Percentiles rank a stretch among this genome's conserved stretches.
These are phyloP conservation scores for Pterocarpus macrocarpus DNA, from an alignment of 306 rosid species.

Conservation along the genomic window DNA sequence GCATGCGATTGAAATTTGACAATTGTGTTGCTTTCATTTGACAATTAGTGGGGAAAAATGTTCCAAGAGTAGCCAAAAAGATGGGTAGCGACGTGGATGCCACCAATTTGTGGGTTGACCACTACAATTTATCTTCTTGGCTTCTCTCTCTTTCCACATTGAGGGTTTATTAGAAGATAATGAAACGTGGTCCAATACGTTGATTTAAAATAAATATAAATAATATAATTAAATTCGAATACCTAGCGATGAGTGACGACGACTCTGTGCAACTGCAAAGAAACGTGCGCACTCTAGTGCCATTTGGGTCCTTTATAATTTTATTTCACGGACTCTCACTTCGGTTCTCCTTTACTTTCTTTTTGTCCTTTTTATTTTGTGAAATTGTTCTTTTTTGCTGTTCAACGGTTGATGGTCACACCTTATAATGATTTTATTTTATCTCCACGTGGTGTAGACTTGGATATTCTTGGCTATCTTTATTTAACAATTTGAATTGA, in stretches of 20 bases:
- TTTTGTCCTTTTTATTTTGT: too few relatives aligned
- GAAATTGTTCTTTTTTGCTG: not conserved
- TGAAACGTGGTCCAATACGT: constrained; percentile 35
- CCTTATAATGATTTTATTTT: not conserved
- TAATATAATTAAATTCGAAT: too few relatives aligned
- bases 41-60: constrained; percentile 40
- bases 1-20: constrained; percentile 6
- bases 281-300: constrained; percentile 8
- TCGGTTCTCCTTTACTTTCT: too few relatives aligned
- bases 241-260: too few relatives aligned
- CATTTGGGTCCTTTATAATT: not conserved
- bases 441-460: constrained; percentile 9
- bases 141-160: constrained; percentile 12
- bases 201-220: not conserved
- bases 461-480: too few relatives aligned
- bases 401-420: too few relatives aligned
- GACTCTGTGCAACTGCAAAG: too few relatives aligned
- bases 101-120: constrained; percentile 54
- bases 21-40: constrained; percentile 21
- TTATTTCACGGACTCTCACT: too few relatives aligned
- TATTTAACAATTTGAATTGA: too few relatives aligned
- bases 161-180: constrained; percentile 14
- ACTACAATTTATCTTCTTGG: constrained; percentile 41
- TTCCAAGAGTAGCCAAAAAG: not conserved
- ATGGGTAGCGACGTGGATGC: constrained; percentile 53